A percentile compares a stretch with the other conserved stretches of the same genome.
Conservation (phyloP, 2,329 filamentous ascomycete species). For the Volutella citrinella region DNA sequence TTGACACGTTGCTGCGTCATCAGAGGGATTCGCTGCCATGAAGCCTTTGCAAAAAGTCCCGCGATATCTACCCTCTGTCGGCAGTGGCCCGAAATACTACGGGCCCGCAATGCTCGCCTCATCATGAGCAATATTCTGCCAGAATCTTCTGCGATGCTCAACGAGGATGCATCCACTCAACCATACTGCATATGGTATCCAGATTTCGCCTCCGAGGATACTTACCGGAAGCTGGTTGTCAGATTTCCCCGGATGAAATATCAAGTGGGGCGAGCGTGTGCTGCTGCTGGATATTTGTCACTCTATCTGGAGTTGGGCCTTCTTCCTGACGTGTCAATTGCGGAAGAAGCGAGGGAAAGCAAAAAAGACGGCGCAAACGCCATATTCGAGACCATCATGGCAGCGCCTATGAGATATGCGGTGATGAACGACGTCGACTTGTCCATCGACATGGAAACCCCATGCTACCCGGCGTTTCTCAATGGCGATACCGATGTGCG, state of each 20-base stretch:
- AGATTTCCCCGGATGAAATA: conserved; percentile 34
- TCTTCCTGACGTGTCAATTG: conserved; percentile 37
- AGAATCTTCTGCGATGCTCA: conserved; percentile 11
- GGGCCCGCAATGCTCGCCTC: conserved; percentile 27
- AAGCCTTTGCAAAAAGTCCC: not conserved
- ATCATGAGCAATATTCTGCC: conserved; percentile 37
- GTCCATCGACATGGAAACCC: conserved; percentile 2
- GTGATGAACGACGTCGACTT: conserved; percentile 36
- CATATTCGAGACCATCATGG: conserved; percentile 33
- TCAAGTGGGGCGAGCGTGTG: conserved; percentile 38
- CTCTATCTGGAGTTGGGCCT: conserved; percentile 35
- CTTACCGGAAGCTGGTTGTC: conserved; percentile 29
- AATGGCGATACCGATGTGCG: conserved; percentile 13
- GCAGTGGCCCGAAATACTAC: not conserved
- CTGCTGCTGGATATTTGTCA: conserved; percentile 33
- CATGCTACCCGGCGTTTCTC: conserved; percentile 4
- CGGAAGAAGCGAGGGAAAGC: conserved; percentile 37
- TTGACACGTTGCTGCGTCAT: too few relatives aligned
- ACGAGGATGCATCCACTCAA: too few relatives aligned
- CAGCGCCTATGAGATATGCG: conserved; percentile 18
- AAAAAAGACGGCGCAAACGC: conserved; percentile 1
- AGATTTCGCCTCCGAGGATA: conserved; percentile 32
- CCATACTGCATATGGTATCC: conserved; percentile 44
- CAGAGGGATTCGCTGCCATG: not conserved
- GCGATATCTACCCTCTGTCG: not conserved